Base-by-base conservation (phyloP, 192 early-diverging fungal genomes). In the Backusella liffmaniae region DNA sequence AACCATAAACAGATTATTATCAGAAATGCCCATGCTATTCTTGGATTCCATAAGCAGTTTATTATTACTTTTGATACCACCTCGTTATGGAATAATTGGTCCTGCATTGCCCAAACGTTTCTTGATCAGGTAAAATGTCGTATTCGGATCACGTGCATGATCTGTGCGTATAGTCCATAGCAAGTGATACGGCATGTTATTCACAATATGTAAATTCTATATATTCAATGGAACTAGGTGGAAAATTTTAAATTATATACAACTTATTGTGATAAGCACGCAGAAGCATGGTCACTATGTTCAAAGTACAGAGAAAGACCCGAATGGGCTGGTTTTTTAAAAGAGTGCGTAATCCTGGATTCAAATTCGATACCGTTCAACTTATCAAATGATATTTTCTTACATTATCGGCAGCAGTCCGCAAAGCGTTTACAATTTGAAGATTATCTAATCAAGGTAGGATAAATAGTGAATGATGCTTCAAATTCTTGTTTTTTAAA, bases 401-500 rank as follows among this genome's bases (percentile, higher is more conserved):
- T 62, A 29, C 56, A 62, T 62, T 62, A 62, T 62, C 21, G 56
- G 12, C 56, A 62, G 21, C 56, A 62, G 26, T 46, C 41, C 10
- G 39, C 23, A 30, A 78, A 75, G 15, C 73, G 71, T 15, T 51
- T 81, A 12, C 80, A 77, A 32, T 81, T 81, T 18, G 76, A 76
- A 49, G 80, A 81, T 32, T 81, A 81, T 51, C 29, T 81, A 69
- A 81, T 81, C 15, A 81, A 81, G 76, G 80, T 77, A 77, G 26
- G 21, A 62, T 62, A 29, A 10, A 29, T 29, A 29, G 12, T 29
- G 10, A 62, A 12, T 12, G 9, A 3, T 62, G 5, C 23, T 59
- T 2, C 9, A 59, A 0, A 5, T 30, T 51, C 15, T 51, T 59
- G n/a, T 76, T 32, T 15, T 39, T 39, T 37, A 37, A 39, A 51